Base-by-base conservation (phyloP, 2,329 filamentous ascomycete genomes). In the Penicillium palitans region DNA sequence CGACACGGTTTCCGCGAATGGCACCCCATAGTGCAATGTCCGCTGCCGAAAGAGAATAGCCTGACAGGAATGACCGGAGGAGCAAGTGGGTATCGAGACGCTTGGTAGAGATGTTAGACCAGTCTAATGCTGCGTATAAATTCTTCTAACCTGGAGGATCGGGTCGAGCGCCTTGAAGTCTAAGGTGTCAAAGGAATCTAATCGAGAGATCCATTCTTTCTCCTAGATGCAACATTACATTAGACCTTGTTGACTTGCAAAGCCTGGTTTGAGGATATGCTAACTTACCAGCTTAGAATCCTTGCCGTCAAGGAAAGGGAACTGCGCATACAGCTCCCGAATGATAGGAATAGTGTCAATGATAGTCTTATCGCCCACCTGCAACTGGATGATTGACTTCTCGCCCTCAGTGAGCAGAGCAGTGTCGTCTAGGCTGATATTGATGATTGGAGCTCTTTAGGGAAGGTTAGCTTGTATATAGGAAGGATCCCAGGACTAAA, bases 71-170 rank as follows among this genome's bases (percentile, higher is more conserved):
- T 12, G 90, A 91, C 68, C 93, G 88, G 29, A 97, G 85, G 5
- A 88, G 91, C 60, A 98, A 84, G 79, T 96, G 90, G 74, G 91
- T 90, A 76, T 97, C 91, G 61, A 97, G 86, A 66, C 89, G 87
- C 40, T 42, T 42, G 2, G 9, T 25, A 4, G 21, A 41, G 2
- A 21, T 24, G 12, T 41, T 41, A 41, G 40, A 24, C 6, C 2
- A 41, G 12, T 15, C 5, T 24, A 24, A 24, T 15, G n/a, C 2
- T 42, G 40, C 21, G 6, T 15, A 25, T 42, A 41, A 2, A 24
- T 24, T 41, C 5, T 24, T 42, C 40, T 25, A 42, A 42, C 21
- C 68, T 84, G 81, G 55, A 96, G 84, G 60, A 87, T 82, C 27
- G 86, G 84, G 72, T 95, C 90, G 65, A 93, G 87, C 58, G 88